phyloP scores from a whole-genome alignment of 2,329 filamentous ascomycete genomes.

The Xylariaceae sp. region DNA sequence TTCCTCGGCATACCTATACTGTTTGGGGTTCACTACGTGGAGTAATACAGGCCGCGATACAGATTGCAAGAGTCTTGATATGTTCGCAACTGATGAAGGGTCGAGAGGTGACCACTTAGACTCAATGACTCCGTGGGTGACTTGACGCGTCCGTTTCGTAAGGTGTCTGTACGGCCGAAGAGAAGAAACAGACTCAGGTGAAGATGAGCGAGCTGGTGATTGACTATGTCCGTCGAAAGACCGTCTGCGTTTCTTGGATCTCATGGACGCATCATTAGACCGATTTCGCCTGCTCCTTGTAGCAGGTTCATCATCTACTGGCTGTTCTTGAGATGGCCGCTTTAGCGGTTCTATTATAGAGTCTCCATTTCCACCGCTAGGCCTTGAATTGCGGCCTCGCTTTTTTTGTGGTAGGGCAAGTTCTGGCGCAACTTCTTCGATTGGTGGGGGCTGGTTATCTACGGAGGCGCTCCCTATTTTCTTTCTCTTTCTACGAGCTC shows the following conservation, averaged over 20 bases:
- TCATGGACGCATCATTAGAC: constrained; percentile 2
- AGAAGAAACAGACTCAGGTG: constrained; percentile 35
- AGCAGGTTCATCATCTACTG: constrained; percentile 15
- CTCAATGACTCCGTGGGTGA: constrained; percentile 70
- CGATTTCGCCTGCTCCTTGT: not conserved
- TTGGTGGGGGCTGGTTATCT: constrained; percentile 19
- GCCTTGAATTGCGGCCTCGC: constrained; percentile 29
- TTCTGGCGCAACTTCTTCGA: constrained; percentile 16
- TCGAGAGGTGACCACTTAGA: constrained; percentile 70
- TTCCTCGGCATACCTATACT: constrained; percentile 59
- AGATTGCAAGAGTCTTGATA: constrained; percentile 62
- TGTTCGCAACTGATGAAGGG: constrained; percentile 57
- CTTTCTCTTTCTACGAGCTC: constrained; percentile 16
- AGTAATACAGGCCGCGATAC: constrained; percentile 67
- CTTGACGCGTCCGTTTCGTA: constrained; percentile 54
- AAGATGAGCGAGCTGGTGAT: constrained; percentile 30
- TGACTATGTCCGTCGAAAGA: constrained; percentile 18
- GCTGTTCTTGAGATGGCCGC: constrained; percentile 18
- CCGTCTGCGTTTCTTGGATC: constrained; percentile 13
- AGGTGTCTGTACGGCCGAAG: constrained; percentile 56
- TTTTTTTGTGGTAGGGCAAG: constrained; percentile 22
- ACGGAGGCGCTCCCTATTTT: constrained; percentile 40
- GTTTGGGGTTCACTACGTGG: constrained; percentile 55
- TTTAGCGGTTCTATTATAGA: constrained; percentile 20
- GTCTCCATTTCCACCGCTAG: constrained; percentile 19